phyloP scores from a whole-genome alignment of 768 basidiomycete species.

The Collybia sp. region DNA sequence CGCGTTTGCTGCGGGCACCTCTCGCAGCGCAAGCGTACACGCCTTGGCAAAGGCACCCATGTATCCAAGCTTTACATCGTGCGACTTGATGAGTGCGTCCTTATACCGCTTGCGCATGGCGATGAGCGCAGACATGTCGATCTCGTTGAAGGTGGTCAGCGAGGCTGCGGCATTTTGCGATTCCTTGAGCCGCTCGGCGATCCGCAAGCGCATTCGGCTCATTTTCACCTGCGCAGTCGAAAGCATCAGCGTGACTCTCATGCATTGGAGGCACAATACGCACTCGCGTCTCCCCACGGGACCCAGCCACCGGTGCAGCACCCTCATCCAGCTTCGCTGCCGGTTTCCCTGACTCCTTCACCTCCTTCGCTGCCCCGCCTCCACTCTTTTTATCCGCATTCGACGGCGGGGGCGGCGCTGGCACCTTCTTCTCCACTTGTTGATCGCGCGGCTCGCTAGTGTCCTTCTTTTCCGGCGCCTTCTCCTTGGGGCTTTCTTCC shows the following conservation, averaged over 20 bases:
- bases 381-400: conserved; percentile 22
- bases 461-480: conserved; percentile 34
- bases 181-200: conserved; percentile 96
- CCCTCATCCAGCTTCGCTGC: conserved; percentile 29
- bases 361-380: conserved; percentile 17
- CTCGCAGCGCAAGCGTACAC: conserved; percentile 75
- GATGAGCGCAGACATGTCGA: conserved; percentile 97
- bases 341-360: conserved; percentile 18
- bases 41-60: conserved; percentile 97
- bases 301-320: conserved; percentile 31
- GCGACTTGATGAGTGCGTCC: conserved; percentile 82
- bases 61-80: conserved; percentile 96
- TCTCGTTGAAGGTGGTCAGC: conserved; percentile 98
- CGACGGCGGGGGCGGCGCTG: conserved; percentile 40
- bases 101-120: conserved; percentile 93
- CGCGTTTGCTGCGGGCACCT: conserved; percentile 93
- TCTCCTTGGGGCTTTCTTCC: conserved; percentile 12
- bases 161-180: conserved; percentile 97
- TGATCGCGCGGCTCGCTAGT: conserved; percentile 40
- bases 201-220: conserved; percentile 97
- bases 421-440: conserved; percentile 39
- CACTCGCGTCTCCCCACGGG: conserved; percentile 83
- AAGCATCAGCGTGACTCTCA: not conserved
- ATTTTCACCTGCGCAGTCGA: conserved; percentile 77
- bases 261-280: conserved; percentile 13